These are phyloP conservation scores for Ascochyta rabiei DNA, from an alignment of 2,329 filamentous ascomycete genomes.

Conservation along the genomic window DNA sequence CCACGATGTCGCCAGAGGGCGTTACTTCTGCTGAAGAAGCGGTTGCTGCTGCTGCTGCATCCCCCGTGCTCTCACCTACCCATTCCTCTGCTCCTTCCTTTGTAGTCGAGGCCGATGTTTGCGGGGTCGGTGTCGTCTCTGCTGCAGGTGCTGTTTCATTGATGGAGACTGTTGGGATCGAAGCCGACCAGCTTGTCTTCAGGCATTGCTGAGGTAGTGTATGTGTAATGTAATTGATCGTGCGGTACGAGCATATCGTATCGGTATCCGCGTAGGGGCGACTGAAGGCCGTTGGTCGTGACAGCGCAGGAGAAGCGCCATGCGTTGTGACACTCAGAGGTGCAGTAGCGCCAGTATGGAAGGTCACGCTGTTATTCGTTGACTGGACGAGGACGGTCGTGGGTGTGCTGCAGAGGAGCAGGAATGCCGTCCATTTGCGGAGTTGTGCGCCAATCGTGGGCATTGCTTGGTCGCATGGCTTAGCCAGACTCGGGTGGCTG, in stretches of 20 bases:
- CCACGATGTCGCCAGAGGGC: conserved; percentile 9
- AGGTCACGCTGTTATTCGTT: conserved; percentile 41
- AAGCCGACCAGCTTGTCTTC: conserved; percentile 62
- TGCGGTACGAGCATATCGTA: conserved; percentile 59
- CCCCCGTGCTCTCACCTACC: conserved; percentile 9
- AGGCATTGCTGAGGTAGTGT: conserved; percentile 77
- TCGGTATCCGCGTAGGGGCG: conserved; percentile 40
- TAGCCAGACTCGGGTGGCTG: conserved; percentile 32
- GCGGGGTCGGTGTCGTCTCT: conserved; percentile 18
- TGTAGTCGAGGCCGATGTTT: conserved; percentile 1
- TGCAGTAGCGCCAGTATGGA: conserved; percentile 32
- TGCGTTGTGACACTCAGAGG: conserved; percentile 30
- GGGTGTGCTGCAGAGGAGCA: conserved; percentile 43
- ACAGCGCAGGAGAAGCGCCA: conserved; percentile 19
- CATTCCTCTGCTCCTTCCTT: conserved; percentile 15
- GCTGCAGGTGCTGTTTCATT: conserved; percentile 19
- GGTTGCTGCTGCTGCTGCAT: not conserved
- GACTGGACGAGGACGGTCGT: conserved; percentile 33
- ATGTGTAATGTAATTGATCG: conserved; percentile 83
- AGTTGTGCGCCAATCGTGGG: conserved; percentile 46
- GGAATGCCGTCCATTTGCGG: conserved; percentile 44
- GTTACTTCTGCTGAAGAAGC: conserved; percentile 14
- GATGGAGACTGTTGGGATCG: conserved; percentile 21
- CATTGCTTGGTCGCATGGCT: conserved; percentile 50
- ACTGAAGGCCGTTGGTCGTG: conserved; percentile 16